phyloP scores from a whole-genome alignment of 257 asterid species.

The Haberlea rhodopensis region DNA sequence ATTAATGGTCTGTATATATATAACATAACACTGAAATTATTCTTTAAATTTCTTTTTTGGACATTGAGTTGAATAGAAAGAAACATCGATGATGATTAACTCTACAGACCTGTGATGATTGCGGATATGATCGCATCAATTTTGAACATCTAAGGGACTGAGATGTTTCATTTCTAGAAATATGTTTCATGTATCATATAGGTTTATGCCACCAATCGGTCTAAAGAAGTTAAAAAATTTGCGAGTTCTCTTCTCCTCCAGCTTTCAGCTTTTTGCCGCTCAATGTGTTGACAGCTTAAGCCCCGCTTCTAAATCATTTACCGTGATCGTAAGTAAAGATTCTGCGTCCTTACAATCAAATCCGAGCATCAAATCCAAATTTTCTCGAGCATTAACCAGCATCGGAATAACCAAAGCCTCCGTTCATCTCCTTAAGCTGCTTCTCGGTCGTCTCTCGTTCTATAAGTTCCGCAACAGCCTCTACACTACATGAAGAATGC shows the following conservation, averaged over 20 bases:
- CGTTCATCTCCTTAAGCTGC: slow-evolving; percentile 89
- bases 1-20: too few relatives aligned
- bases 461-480: slow-evolving; percentile 57
- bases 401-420: slow-evolving; percentile 76
- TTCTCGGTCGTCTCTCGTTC: slow-evolving; percentile 54
- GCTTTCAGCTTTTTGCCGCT: slow-evolving; percentile 22
- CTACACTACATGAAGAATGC: slow-evolving; percentile 59
- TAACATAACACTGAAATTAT: neutral
- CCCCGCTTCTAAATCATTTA: slow-evolving; percentile 74
- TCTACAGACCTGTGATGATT: slow-evolving; percentile 73
- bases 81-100: slow-evolving; percentile 40
- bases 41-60: neutral
- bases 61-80: neutral
- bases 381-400: slow-evolving; percentile 79
- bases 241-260: neutral
- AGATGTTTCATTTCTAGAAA: slow-evolving; percentile 28
- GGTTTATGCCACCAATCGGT: too few relatives aligned
- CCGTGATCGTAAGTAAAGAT: slow-evolving; percentile 61
- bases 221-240: too few relatives aligned
- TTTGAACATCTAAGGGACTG: slow-evolving; percentile 84
- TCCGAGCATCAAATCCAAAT: slow-evolving; percentile 71
- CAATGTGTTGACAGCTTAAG: slow-evolving; percentile 49
- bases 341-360: slow-evolving; percentile 66
- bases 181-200: too few relatives aligned
- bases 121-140: slow-evolving; percentile 59